Conservation (phyloP, 2,329 filamentous ascomycete species). For the Nemania sp. region DNA sequence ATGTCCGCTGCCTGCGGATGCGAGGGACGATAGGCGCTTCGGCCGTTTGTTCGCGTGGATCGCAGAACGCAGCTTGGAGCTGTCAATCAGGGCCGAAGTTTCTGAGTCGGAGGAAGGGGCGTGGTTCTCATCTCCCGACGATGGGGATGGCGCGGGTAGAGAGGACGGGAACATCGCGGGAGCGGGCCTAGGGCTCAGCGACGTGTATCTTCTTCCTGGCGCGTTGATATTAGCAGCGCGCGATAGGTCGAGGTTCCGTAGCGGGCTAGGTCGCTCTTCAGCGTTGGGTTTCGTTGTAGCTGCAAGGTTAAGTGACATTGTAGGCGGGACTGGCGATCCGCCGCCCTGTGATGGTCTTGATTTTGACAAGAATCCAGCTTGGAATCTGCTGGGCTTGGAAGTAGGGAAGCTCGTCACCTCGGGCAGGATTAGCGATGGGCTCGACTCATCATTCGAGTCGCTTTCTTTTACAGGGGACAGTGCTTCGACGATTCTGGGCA, state of each 20-base stretch:
- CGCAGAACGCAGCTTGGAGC: constrained; percentile 58
- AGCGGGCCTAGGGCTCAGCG: constrained; percentile 36
- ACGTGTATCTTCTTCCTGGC: constrained; percentile 44
- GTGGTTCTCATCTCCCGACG: constrained; percentile 55
- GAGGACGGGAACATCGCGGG: constrained; percentile 22
- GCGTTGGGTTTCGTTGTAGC: constrained; percentile 52
- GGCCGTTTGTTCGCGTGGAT: constrained; percentile 56
- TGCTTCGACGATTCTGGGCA: constrained; percentile 49
- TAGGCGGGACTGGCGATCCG: constrained; percentile 65
- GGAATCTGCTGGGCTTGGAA: constrained; percentile 74
- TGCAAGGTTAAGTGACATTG: constrained; percentile 60
- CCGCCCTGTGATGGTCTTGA: constrained; percentile 45
- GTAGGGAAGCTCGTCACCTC: constrained; percentile 44
- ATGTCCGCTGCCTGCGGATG: constrained; percentile 13
- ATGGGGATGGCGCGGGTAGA: constrained; percentile 38
- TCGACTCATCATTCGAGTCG: constrained; percentile 56
- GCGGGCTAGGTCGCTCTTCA: constrained; percentile 57
- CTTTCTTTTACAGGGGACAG: constrained; percentile 60
- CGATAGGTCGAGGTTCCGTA: constrained; percentile 55
- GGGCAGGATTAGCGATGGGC: constrained; percentile 62
- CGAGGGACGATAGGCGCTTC: constrained; percentile 46
- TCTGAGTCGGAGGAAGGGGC: constrained; percentile 56
- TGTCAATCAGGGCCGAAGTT: constrained; percentile 51
- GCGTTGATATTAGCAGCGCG: constrained; percentile 55
- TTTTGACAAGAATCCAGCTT: constrained; percentile 81